Evolutionary conservation across 306 rosid genomes (phyloP), one percentile per base, ranked within the genome.

Genomic region (Cicer yamashitae): DNA sequence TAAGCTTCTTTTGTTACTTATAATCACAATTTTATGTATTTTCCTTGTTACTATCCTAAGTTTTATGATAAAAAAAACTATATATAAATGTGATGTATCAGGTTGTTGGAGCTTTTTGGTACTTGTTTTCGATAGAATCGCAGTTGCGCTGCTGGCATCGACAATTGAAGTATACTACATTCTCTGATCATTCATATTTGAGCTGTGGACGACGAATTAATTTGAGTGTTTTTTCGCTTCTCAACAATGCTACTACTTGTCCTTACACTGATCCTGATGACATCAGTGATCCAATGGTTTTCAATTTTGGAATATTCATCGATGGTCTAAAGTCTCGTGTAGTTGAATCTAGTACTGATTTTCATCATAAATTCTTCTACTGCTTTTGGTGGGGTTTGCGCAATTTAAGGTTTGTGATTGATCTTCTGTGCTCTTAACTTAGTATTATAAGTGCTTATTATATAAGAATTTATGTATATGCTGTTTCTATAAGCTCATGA

Each of bases 311-410:
- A 18, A 94, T 94, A 44, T 94, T 48, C 44, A 1, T n/a, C 0
- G 90, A 87, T 10, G 97, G 91, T 74, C 88, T 91, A 12, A 15
- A 25, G 76, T 73, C 80, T 43, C 67, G 53, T 7, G 82, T 94
- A 68, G 81, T 86, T n/a, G 80, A 80, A 43, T 61, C 77, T 7
- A 37, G 6, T 1, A 20, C 43, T 3, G 48, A 59, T 80, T 91
- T 91, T 79, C 77, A 63, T 12, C 60, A 69, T 17, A 94, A 94
- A 72, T 83, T 94, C 74, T 86, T 81, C 61, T 91, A 82, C 84
- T 91, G 94, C 82, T 94, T 94, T 69, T 94, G 98, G 96, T 94
- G 98, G 98, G 98, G 97, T 79, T 83, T 94, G 59, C 89, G 94
- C 73, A 81, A 73, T 84, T 79, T 94, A 15, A 86, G 98, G 97